phyloP scores from a whole-genome alignment of 768 basidiomycete genomes.

The Amanita rimosa region DNA sequence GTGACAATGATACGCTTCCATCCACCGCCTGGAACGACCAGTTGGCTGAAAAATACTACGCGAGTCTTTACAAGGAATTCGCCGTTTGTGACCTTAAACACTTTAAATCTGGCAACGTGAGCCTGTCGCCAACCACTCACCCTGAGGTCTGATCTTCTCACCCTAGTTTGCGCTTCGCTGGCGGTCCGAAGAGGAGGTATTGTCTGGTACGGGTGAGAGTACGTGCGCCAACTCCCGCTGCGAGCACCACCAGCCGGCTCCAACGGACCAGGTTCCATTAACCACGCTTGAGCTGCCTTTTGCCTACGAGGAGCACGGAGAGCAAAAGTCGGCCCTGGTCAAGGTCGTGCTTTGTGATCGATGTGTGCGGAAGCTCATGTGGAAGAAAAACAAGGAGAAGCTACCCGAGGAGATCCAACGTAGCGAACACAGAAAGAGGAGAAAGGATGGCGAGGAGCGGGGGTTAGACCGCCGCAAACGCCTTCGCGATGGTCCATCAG shows the following conservation, averaged over 20 bases:
- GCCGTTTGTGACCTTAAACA: conserved; percentile 92
- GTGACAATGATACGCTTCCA: conserved; percentile 38
- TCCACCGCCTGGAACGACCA: conserved; percentile 66
- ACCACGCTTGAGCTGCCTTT: conserved; percentile 87
- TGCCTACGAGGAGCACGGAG: conserved; percentile 71
- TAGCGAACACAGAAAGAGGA: conserved; percentile 8
- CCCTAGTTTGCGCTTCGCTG: conserved; percentile 80
- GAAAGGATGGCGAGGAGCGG: conserved; percentile 9
- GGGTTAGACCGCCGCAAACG: neutral
- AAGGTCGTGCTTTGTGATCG: conserved; percentile 79
- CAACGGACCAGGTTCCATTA: conserved; percentile 22
- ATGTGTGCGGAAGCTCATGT: conserved; percentile 80
- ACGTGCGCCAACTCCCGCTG: conserved; percentile 91
- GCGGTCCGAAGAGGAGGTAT: conserved; percentile 87
- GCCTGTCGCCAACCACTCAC: conserved; percentile 12
- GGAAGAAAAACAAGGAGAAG: conserved; percentile 68
- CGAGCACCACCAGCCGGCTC: conserved; percentile 37
- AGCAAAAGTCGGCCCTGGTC: conserved; percentile 71
- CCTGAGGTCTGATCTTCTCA: neutral
- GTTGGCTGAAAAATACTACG: conserved; percentile 83
- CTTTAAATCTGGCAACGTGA: conserved; percentile 83
- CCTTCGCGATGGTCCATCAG: neutral
- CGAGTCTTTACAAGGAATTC: conserved; percentile 82
- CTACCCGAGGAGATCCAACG: no score
- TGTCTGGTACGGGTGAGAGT: conserved; percentile 74